Base-by-base conservation (phyloP, 2,329 filamentous ascomycete genomes). In the Penicillium glabrum region DNA sequence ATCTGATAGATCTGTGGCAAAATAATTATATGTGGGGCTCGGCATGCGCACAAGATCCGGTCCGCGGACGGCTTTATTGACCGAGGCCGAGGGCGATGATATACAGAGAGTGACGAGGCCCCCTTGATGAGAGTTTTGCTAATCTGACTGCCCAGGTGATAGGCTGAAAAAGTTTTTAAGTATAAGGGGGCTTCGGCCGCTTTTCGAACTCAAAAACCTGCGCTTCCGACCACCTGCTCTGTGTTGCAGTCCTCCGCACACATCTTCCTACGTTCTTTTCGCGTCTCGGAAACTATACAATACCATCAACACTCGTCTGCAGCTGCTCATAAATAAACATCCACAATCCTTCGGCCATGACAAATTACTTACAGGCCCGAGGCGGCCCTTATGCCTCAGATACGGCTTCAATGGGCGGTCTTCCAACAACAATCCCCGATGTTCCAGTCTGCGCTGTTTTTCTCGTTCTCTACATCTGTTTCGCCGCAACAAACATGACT, bases 401-500 rank as follows among this genome's bases (percentile, higher is more conserved):
- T 5, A 2, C 35, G 21, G 50, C 50, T 21, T 1, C 3, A 13
- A 29, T 53, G 21, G 50, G 50, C 9, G 50, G 50, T 10, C 19
- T 35, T 14, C 50, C 50, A 21, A 53, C 50, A 5, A 45, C 31
- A 7, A 5, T n/a, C 19, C 24, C 45, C 23, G 89, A 93, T 69
- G 79, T 86, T 8, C 86, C 89, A 41, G 39, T 41, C 19, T 41
- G 39, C 19, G 39, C 39, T 19, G 19, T 41, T 14, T 23, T 41
- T 14, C 3, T 41, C 8, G 39, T 41, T 23, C 39, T 41, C 19
- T 41, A 41, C 37, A 80, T 91, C 68, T 83, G 79, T 59, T 79
- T 82, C 51, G 81, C 90, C 7, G 69, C 67, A 13, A 62, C 68
- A 16, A 76, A 82, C 61, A 79, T 82, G 73, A 73, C 72, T 7